A percentile compares a stretch with the other conserved stretches of the same genome.
Conservation (phyloP, 2,329 filamentous ascomycete species). For the Bipolaris victoriae region DNA sequence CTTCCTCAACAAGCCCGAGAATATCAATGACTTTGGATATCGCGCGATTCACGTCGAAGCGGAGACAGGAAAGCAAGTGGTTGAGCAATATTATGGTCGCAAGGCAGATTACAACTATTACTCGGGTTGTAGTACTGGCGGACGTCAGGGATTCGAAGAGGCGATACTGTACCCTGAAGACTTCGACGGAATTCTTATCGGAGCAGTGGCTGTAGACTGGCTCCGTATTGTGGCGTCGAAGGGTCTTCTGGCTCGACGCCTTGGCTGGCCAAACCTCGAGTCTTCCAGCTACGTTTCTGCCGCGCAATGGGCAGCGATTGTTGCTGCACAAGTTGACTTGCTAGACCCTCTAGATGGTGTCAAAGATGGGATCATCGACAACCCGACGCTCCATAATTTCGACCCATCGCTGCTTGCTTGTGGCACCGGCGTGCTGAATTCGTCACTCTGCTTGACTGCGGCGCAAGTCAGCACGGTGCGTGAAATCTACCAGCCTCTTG, state of each 20-base stretch:
- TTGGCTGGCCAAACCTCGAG: constrained; percentile 46
- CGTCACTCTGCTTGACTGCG: constrained; percentile 16
- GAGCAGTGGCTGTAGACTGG: constrained; percentile 43
- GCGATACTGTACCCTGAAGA: constrained; percentile 33
- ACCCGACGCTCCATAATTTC: constrained; percentile 25
- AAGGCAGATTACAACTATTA: constrained; percentile 47
- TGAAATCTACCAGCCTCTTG: constrained; percentile 50
- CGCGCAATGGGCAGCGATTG: constrained; percentile 40
- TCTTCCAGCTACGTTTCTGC: constrained; percentile 13
- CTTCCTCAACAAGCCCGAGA: constrained; percentile 52
- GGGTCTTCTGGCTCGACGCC: constrained; percentile 48
- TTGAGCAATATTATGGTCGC: constrained; percentile 46
- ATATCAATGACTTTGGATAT: constrained; percentile 56
- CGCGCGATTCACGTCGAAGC: constrained; percentile 37
- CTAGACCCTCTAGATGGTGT: constrained; percentile 42
- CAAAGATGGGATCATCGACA: constrained; percentile 39
- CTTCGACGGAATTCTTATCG: constrained; percentile 40
- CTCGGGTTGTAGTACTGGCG: constrained; percentile 38
- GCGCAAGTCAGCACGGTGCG: constrained; percentile 43
- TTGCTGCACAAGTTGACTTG: constrained; percentile 50
- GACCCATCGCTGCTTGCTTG: constrained; percentile 20
- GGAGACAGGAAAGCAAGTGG: constrained; percentile 47
- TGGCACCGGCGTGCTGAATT: constrained; percentile 24
- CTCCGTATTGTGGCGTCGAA: constrained; percentile 21
- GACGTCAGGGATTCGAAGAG: constrained; percentile 34